Evolutionary conservation across 441 rosid genomes (phyloP).

Genomic region (Erodium moschatum): DNA sequence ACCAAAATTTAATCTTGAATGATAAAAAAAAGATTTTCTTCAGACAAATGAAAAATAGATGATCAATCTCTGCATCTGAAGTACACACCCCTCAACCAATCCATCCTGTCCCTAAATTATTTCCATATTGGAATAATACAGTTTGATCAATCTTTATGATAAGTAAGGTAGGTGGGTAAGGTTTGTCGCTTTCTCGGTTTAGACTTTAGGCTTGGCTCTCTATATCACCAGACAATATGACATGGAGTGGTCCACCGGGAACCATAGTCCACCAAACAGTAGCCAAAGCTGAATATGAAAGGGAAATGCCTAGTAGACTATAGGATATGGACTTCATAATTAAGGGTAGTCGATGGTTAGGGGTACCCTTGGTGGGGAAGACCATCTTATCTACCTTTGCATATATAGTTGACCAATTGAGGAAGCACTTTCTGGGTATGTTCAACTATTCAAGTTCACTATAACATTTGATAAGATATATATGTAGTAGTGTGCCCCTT

Average conservation of each 20-base stretch:
- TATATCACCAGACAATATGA: not conserved
- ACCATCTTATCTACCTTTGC: constrained; percentile 18
- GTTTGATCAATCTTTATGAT: not conserved
- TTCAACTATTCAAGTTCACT: constrained; percentile 2
- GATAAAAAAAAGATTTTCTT: too few relatives aligned
- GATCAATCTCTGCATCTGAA: not conserved
- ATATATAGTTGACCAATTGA: constrained; percentile 7
- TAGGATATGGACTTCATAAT: constrained; percentile 14
- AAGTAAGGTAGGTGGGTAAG: constrained; percentile 7
- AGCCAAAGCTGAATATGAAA: constrained; percentile 7
- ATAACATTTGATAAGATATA: not conserved
- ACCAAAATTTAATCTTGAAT: too few relatives aligned
- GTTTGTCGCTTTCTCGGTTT: constrained; percentile 2
- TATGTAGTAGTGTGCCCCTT: not conserved
- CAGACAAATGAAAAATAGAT: not conserved
- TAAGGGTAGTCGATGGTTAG: constrained; percentile 22
- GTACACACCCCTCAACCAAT: not conserved
- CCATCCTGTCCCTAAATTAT: not conserved
- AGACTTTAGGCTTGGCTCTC: constrained; percentile 3
- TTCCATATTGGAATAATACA: not conserved
- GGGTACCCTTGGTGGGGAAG: constrained; percentile 22
- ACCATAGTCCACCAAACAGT: not conserved
- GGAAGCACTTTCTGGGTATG: constrained; percentile 7
- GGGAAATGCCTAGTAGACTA: not conserved
- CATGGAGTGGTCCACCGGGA: constrained; percentile 2